Conservation (phyloP, 257 asterid species). For the Coffea canephora region DNA sequence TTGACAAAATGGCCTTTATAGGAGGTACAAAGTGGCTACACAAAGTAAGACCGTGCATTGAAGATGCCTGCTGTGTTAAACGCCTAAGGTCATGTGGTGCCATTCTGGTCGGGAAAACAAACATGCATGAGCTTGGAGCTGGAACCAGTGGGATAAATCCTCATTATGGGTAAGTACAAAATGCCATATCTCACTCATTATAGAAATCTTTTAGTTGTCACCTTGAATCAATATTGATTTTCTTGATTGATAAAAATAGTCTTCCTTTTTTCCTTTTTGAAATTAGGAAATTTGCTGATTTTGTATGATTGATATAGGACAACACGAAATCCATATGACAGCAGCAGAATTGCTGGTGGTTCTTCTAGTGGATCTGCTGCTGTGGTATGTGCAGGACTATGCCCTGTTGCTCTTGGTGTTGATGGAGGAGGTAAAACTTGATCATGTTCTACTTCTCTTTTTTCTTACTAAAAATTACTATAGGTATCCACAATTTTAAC, state of each 20-base stretch:
- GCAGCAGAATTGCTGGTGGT: constrained; percentile 74
- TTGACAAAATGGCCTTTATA: constrained; percentile 17
- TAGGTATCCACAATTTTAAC: background rate
- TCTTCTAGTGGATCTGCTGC: constrained; percentile 98
- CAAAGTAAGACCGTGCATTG: constrained; percentile 54
- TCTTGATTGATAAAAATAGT: background rate
- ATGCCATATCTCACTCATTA: background rate
- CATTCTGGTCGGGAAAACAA: constrained; percentile 79
- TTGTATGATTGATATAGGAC: constrained; percentile 37
- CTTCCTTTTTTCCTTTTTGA: background rate
- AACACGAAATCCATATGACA: constrained; percentile 68
- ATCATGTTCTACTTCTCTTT: background rate
- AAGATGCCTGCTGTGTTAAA: constrained; percentile 70
- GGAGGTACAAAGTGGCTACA: constrained; percentile 96
- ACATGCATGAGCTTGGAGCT: constrained; percentile 97
- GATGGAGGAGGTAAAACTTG: constrained; percentile 81
- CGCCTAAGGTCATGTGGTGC: constrained; percentile 86
- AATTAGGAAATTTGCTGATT: too few species aligned
- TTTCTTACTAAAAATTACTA: background rate
- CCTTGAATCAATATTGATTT: too few species aligned
- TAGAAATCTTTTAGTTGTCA: background rate
- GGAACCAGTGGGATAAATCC: constrained; percentile 97
- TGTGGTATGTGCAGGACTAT: constrained; percentile 87
- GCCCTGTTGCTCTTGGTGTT: constrained; percentile 91
- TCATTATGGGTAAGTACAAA: constrained; percentile 66